These are phyloP conservation scores for Vinca minor DNA, from an alignment of 257 asterid species.

Conservation along the genomic window DNA sequence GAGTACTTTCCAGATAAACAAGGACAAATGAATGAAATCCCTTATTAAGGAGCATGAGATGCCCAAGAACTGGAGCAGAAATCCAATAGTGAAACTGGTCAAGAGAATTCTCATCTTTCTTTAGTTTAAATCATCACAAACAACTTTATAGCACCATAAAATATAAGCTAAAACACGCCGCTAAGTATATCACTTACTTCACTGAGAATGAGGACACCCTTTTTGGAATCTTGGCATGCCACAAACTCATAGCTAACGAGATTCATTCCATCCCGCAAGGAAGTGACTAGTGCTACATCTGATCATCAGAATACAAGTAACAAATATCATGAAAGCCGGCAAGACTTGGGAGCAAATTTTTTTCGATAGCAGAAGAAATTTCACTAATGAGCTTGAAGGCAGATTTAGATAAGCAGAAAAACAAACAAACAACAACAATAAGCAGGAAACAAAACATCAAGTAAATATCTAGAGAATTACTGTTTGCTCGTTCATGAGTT, in stretches of 20 bases:
- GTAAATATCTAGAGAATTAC: not conserved
- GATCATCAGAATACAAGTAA: slow-evolving; percentile 23
- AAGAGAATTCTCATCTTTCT: not conserved
- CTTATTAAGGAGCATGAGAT: not conserved
- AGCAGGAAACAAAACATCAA: no score
- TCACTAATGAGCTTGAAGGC: slow-evolving; percentile 1
- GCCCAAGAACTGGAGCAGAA: not conserved
- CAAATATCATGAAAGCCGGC: slow-evolving; percentile 17
- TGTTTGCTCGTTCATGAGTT: not conserved
- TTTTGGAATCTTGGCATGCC: slow-evolving; percentile 87
- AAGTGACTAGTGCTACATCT: slow-evolving; percentile 95
- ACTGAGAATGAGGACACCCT: slow-evolving; percentile 92
- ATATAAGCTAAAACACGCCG: slow-evolving; percentile 3
- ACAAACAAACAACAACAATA: no score
- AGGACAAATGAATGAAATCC: not conserved
- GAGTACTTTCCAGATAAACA: not conserved
- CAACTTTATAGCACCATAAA: not conserved
- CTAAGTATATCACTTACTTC: slow-evolving; percentile 42
- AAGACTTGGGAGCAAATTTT: not conserved
- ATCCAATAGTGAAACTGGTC: not conserved
- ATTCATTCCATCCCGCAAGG: slow-evolving; percentile 97
- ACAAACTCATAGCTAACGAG: slow-evolving; percentile 99
- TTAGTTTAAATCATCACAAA: not conserved
- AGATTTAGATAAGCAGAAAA: not conserved
- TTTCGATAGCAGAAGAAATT: not conserved